Evolutionary conservation across 2,329 filamentous ascomycete species (phyloP), one percentile per base, ranked within the genome.

Genomic region (Tricladium varicosporioides): DNA sequence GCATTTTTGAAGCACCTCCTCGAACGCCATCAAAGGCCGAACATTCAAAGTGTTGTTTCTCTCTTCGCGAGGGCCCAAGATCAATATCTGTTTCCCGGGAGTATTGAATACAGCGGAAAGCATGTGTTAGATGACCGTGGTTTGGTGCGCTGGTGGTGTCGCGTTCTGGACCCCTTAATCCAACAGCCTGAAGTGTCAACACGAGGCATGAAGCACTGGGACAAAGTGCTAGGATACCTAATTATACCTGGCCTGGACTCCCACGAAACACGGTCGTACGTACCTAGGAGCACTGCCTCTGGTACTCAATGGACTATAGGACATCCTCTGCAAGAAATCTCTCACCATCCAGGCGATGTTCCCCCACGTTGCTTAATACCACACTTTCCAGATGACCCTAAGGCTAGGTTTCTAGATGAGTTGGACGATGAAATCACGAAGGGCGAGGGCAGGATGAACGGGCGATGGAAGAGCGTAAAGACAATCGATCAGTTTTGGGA

Each of bases 401-500:
- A 99, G 71, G 86, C 92, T 1, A 84, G 94, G 5, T 97, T 92
- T 68, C 80, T 96, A 47, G 83, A 91, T 58, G 93, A 97, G 69
- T 76, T 99, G 3, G 93, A 99, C 67, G 89, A 93, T 32, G 91
- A 95, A 69, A 80, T 89, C 0, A 80, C 83, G 1, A 83, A 83
- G 31, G 78, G 81, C 1, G 75, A 75, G 53, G 74, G 81, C 63
- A 81, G 83, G 63, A 79, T 77, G 22, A 75, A 76, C 2, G 89
- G 89, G 0, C 80, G 83, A 56, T 99, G 94, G 94, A 89, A 86
- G 70, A 92, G 88, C 58, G 86, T 97, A 19, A 87, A 82, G 69
- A 89, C 85, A 0, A 76, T 99, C 43, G 89, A 92, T n/a, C 86
- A 92, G 64, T 99, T 99, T 69, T 99, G 94, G 94, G 94, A 99